These are phyloP conservation scores for Mycena olivaceomarginata DNA, from an alignment of 768 basidiomycete genomes.

Conservation along the genomic window DNA sequence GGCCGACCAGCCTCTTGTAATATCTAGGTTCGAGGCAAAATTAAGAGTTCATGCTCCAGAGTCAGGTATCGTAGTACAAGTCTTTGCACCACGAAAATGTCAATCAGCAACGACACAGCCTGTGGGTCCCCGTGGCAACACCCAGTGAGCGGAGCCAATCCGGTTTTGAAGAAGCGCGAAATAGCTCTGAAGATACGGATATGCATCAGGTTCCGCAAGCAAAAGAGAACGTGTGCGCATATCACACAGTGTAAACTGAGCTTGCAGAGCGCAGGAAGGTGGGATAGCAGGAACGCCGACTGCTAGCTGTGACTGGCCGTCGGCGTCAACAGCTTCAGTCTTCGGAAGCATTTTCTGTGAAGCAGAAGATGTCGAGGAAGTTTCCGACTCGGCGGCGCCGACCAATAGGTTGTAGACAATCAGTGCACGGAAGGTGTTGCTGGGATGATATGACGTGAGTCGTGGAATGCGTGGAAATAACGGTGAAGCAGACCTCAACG, in stretches of 20 bases:
- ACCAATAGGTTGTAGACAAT: conserved; percentile 2
- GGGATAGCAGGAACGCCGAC: conserved; percentile 4
- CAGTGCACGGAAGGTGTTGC: conserved; percentile 7
- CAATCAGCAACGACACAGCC: conserved; percentile 4
- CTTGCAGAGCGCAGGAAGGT: conserved; percentile 5
- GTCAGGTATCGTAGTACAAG: too few relatives aligned
- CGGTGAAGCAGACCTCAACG: conserved; percentile 5
- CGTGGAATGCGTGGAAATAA: conserved; percentile 12
- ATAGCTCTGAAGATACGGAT: not conserved
- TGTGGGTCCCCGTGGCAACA: not conserved
- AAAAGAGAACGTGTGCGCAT: not conserved
- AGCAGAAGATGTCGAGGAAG: not conserved
- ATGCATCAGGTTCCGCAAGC: too few relatives aligned
- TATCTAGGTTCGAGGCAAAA: too few relatives aligned
- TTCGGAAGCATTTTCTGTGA: conserved; percentile 13
- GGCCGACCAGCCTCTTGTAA: too few relatives aligned
- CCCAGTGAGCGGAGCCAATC: conserved; percentile 3
- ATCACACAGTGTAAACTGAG: conserved; percentile 2
- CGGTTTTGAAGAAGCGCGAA: conserved; percentile 3
- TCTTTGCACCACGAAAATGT: conserved; percentile 3
- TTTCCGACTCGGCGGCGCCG: conserved; percentile 7
- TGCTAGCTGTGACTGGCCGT: conserved; percentile 1
- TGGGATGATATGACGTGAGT: conserved; percentile 8
- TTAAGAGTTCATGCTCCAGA: too few relatives aligned
- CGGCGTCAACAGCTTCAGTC: conserved; percentile 2